phyloP scores from a whole-genome alignment of 345 rosid species.

The Ceriops decandra region DNA sequence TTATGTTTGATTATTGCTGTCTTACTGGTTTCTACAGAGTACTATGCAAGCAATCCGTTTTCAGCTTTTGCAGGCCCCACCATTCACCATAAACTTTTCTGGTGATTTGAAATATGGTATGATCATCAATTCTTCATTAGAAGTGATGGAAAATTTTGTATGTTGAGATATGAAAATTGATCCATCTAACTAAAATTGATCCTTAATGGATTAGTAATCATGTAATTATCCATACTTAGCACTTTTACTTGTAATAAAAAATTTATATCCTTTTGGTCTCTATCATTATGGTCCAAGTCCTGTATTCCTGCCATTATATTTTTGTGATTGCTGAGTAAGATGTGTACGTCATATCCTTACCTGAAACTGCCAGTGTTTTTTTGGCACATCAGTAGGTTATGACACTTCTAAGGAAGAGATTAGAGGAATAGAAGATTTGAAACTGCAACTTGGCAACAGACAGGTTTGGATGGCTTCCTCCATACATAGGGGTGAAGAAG shows the following conservation, averaged over 20 bases:
- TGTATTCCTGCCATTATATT: background rate
- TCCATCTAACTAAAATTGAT: background rate
- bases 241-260: background rate
- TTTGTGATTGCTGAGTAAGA: conserved; percentile 2
- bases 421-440: conserved; percentile 44
- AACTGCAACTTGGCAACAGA: conserved; percentile 47
- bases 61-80: conserved; percentile 82
- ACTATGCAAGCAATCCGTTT: conserved; percentile 65
- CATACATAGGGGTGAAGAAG: conserved; percentile 83
- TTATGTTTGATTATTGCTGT: conserved; percentile 13
- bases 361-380: conserved; percentile 1
- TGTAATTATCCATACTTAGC: background rate
- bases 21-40: conserved; percentile 49
- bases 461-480: conserved; percentile 94
- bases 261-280: too few species aligned
- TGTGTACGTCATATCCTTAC: background rate
- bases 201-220: background rate
- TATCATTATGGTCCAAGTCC: too few species aligned
- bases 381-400: conserved; percentile 42
- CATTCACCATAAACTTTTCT: conserved; percentile 56
- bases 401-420: conserved; percentile 30
- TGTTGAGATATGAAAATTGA: conserved; percentile 14
- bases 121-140: background rate
- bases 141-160: conserved; percentile 2
- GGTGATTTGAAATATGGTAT: conserved; percentile 91